These are phyloP conservation scores for Neckera pumila DNA, from an alignment of 225 moss, liverwort and hornwort genomes.

Conservation along the genomic window DNA sequence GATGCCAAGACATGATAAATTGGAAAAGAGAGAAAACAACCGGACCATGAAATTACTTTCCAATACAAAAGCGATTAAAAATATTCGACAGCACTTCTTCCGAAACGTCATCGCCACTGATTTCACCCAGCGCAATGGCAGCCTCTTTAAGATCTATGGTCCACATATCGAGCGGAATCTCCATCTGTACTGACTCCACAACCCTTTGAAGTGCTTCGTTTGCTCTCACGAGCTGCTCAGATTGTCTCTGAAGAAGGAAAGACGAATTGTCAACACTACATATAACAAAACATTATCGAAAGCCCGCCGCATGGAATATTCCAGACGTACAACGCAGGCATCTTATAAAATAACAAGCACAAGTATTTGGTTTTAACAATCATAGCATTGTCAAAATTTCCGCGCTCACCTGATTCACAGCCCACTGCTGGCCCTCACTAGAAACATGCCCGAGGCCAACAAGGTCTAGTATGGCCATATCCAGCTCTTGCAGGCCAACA, in stretches of 20 bases:
- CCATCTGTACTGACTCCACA: conserved; percentile 57
- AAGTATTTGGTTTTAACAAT: background rate
- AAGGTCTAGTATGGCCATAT: conserved; percentile 64
- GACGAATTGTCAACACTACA: background rate
- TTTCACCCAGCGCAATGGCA: conserved; percentile 76
- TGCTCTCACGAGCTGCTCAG: conserved; percentile 58
- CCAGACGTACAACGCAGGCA: background rate
- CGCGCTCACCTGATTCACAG: conserved; percentile 69
- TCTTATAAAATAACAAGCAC: background rate
- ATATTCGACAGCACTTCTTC: conserved; percentile 89
- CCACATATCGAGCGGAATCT: conserved; percentile 89
- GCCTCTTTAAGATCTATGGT: conserved; percentile 90
- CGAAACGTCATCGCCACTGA: conserved; percentile 86
- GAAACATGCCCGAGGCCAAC: conserved; percentile 62
- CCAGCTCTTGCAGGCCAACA: conserved; percentile 31
- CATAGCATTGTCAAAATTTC: background rate
- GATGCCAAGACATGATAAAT: background rate
- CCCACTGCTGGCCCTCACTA: conserved; percentile 79
- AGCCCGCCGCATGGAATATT: background rate
- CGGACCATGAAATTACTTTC: conserved; percentile 27
- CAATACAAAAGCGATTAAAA: conserved; percentile 93
- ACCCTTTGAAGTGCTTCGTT: conserved; percentile 22
- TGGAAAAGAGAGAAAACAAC: background rate
- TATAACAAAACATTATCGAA: background rate
- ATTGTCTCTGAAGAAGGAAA: conserved; percentile 57